Evolutionary conservation across 345 rosid species (phyloP), one percentile per base, ranked within the genome.

Genomic region (Abelmoschus esculentus): DNA sequence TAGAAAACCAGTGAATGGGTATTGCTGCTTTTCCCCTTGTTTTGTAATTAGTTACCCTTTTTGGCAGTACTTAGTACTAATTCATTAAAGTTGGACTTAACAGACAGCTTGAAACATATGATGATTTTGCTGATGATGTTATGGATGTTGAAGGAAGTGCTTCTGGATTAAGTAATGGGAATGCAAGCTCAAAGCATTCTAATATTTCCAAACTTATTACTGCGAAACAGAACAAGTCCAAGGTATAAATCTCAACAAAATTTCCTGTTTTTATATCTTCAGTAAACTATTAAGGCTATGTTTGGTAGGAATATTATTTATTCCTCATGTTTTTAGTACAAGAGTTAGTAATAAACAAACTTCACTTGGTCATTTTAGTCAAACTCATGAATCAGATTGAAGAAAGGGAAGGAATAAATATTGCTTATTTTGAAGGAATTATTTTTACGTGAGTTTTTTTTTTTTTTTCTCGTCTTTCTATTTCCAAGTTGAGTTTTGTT

Each of bases 91-190:
- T 70, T 49, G 19, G 67, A 14, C 83, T 54, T 72, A 52, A 76
- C 86, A 93, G 95, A 76, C 82, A 70, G 75, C 87, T 93, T 69
- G 92, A 93, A 78, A 83, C 96, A 29, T 80, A 76, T 80, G 95
- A 86, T 72, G 97, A 93, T 79, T 93, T 84, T 67, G 91, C 80
- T 66, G 97, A 93, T 63, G 90, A 89, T 78, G 85, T 84, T 40
- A 61, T 81, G 69, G 77, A 81, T 73, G 70, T 56, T 67, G 79
- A 77, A 61, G 83, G 70, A 59, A 74, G 76, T 63, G 52, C 22
- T 61, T 57, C 0, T 54, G 78, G 74, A 71, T 75, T 54, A 40
- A 77, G 61, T 46, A 77, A 74, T 53, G 79, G 73, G 34, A 72
- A 66, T 29, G 67, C 67, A 7, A 71, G 70, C 61, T 77, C 71